Evolutionary conservation across 2,329 filamentous ascomycete species (phyloP), one percentile per base, ranked within the genome.

Genomic region (Pseudogymnoascus sp.): DNA sequence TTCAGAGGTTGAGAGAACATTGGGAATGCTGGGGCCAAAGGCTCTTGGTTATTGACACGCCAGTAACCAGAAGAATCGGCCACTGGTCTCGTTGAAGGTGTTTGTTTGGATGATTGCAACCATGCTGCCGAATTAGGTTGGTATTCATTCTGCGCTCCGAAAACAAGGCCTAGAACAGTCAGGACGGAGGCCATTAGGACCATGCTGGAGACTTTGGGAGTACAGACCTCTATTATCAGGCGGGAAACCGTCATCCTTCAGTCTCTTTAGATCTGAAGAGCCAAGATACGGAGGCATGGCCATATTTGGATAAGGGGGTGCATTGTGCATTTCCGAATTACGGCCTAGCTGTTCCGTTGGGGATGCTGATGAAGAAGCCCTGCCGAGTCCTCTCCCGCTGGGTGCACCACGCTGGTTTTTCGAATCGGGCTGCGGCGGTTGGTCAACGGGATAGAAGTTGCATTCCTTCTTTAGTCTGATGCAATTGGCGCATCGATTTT

Each of bases 381-480:
- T 35, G 12, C 37, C 58, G 39, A 30, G 4, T 11, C 38, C 58
- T 57, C 28, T 60, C 20, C 32, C 57, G 8, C 57, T 22, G 14
- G 18, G 25, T 34, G 57, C 61, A 72, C 74, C 64, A 78, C 80
- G 38, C 76, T 74, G 61, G 62, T 65, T 65, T 65, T 64, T 22
- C 76, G 74, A 18, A 73, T 67, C 70, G 30, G 72, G 63, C 8
- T 80, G 79, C 25, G 82, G 83, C 66, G 84, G 81, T 71, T 91
- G 89, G 65, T 96, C 91, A 20, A 97, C 92, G 0, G 92, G 90
- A 68, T 87, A 89, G 75, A 96, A 97, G 71, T 88, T 90, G 75
- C 93, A 97, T 66, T 96, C 91, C 70, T 96, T 97, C 74, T 95
- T 95, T 70, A 97, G 77, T 54, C 91, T 86, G 69, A 96, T 96